Evolutionary conservation across 768 basidiomycete species (phyloP), one percentile per base, ranked within the genome.

Genomic region (Panus rudis): DNA sequence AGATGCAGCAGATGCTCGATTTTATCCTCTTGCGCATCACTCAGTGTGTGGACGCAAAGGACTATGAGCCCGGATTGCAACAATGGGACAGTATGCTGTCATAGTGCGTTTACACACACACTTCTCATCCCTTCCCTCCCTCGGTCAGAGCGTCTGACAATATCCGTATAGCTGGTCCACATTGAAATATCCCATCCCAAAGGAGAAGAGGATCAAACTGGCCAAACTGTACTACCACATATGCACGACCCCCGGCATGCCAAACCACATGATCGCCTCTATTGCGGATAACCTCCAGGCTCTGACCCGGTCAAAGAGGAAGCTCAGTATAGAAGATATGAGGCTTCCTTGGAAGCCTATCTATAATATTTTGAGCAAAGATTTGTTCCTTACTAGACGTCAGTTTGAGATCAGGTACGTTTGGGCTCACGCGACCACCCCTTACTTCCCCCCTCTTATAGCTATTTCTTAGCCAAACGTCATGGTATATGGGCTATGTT

Each of bases 121-220:
- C 32, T 43, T 46, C 7, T 42, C 34, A n/a, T n/a, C n/a, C n/a
- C n/a, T n/a, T n/a, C n/a, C n/a, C n/a, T n/a, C n/a, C n/a, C n/a
- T n/a, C n/a, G n/a, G n/a, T n/a, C n/a, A n/a, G n/a, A n/a, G n/a
- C n/a, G n/a, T 46, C 42, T 41, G 33, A 49, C 47, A n/a, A 44
- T 59, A 45, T 50, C 54, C 41, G 26, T 46, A 4, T 53, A 89
- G 86, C 57, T 92, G 89, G 88, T 62, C 66, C 34, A 81, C 81
- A 68, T 73, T 92, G 59, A 87, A 89, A 56, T 92, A 91, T 56
- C 90, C 87, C 26, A 81, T 93, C 54, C 87, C 86, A 43, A 82
- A 84, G 57, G 79, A 80, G 47, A 82, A 79, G 53, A 73, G 90
- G 43, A 77, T 91, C 41, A 69, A 66, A 31, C 67, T 93, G 23